Base-by-base conservation (phyloP, 495 filamentous ascomycete genomes). In the Parathielavia hyrcaniae region DNA sequence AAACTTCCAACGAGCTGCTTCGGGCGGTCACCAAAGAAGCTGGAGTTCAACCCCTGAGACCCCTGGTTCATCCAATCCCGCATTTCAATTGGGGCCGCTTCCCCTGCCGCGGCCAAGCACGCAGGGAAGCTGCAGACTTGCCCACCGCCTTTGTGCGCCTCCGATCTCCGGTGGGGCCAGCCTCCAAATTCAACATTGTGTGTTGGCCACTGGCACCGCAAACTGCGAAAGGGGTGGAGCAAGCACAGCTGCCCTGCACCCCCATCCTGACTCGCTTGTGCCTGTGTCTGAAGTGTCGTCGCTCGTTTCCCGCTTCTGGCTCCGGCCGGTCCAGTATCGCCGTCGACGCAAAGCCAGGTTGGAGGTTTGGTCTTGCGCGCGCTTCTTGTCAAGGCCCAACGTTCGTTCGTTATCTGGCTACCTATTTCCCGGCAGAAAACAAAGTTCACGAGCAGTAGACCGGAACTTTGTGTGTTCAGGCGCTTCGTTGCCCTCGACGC, bases 101-200 rank as follows among this genome's bases (percentile, higher is more conserved):
- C 55, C n/a, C 55, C 45, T 47, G 20, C 55, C 40, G 9, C 39
- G 23, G 53, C 2, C 53, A 55, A 40, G 53, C 22, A 55, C 53
- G 23, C 53, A 36, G 34, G 47, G 56, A 20, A 44, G 48, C 39
- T 58, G 56, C 56, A 38, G 55, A 51, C 54, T 26, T 47, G 56
- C 49, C 57, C 57, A 53, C 57, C 57, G 49, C 57, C 50, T 53
- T 46, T 59, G 56, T 36, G 49, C 41, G 16, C 49, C 50, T 57
- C 6, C 59, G 59, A 57, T 57, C 51, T 56, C 52, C 23, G 10
- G 45, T 47, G 54, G 59, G 61, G 39, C 51, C 61, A 50, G 57
- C 61, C 48, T 53, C 45, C 34, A 46, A 59, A 59, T 62, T 58
- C 61, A 63, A 57, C 61, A 57, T 61, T 61, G 57, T 61, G 22